Evolutionary conservation across 2,329 filamentous ascomycete species (phyloP), one percentile per base, ranked within the genome.

Genomic region (Epichloe sibirici): DNA sequence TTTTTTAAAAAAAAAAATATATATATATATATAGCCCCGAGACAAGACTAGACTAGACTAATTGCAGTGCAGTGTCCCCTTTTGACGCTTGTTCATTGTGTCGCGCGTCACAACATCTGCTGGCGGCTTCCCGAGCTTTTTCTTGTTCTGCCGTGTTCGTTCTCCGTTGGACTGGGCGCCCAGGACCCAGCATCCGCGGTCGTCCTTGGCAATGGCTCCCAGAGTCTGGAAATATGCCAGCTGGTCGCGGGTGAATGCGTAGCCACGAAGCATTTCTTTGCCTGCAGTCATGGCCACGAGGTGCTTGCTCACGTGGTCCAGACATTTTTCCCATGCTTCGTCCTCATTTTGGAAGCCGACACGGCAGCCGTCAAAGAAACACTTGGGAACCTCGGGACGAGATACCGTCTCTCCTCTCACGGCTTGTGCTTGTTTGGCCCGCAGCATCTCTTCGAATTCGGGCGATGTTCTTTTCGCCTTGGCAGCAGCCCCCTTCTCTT

Each of bases 271-370:
- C 2, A 11, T 7, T 23, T 47, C 49, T 6, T 38, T 23, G 15
- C 45, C 47, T 3, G 39, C 28, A 6, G 6, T n/a, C 37, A 47
- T 25, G 15, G 17, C 42, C 46, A 93, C 88, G 45, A 91, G 75
- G 65, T 96, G 90, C 54, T 80, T 76, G 0, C 87, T 88, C 3
- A 95, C 80, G 68, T 96, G 90, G 66, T 96, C 90, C 82, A 95
- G 88, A 25, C 87, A 76, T 53, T 83, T 77, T 54, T 93, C 86
- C 90, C 90, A 95, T 11, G 81, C 81, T 5, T 72, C 76, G 0
- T 64, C 55, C 0, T 85, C 87, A 5, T 72, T n/a, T 4, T 23
- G 65, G 62, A 94, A 95, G 1, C 65, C 64, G 11, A 53, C 49
- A 1, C 57, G 61, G 65, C 90, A 96, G 56, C 78, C 79, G 0